phyloP scores from a whole-genome alignment of 164 flowering plant species.

The Umbellularia californica region DNA sequence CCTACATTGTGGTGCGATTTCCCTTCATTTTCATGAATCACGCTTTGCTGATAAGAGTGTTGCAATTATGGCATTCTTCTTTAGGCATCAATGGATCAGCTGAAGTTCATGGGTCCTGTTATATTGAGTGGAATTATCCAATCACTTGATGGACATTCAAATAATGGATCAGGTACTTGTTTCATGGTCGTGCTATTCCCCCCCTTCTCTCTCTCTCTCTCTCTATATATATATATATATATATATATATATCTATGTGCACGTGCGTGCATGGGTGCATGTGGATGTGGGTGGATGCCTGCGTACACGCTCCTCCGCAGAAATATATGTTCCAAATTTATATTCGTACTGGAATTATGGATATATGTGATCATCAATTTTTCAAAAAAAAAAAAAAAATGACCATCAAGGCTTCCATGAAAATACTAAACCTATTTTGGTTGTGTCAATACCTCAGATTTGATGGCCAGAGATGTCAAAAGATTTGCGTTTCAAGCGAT shows the following conservation, averaged over 20 bases:
- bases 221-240: no score
- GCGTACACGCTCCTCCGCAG: background rate
- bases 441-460: conserved; percentile 32
- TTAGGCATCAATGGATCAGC: conserved; percentile 76
- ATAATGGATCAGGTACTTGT: conserved; percentile 55
- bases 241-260: no score
- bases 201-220: background rate
- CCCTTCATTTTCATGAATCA: background rate
- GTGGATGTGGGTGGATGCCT: background rate
- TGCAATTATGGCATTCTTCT: conserved; percentile 1
- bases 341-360: background rate
- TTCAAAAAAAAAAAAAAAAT: no score
- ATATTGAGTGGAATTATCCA: conserved; percentile 72
- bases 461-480: conserved; percentile 60
- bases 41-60: background rate
- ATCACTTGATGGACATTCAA: conserved; percentile 61
- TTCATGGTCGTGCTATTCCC: background rate
- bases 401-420: background rate
- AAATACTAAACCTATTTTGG: background rate
- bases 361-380: background rate
- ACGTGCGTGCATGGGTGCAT: background rate
- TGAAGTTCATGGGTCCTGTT: conserved; percentile 92
- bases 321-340: background rate
- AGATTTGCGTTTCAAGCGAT: conserved; percentile 84
- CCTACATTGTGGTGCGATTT: background rate